Evolutionary conservation across 495 filamentous ascomycete species (phyloP).

Genomic region (Tetracladium marchalianum): DNA sequence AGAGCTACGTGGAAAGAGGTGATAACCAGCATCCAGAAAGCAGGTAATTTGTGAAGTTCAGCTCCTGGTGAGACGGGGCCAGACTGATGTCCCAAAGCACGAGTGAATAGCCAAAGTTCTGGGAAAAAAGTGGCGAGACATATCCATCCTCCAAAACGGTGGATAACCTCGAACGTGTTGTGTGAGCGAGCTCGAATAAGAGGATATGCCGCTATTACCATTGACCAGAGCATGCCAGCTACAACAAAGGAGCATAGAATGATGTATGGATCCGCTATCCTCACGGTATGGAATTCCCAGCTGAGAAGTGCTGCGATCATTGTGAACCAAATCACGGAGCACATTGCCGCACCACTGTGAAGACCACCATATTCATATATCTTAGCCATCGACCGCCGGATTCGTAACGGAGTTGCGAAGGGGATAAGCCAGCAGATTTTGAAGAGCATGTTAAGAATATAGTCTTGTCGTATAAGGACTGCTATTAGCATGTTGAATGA

Average conservation of each 20-base stretch:
- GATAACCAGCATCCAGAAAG: conserved; percentile 59
- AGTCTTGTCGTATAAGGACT: conserved; percentile 59
- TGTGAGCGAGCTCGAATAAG: conserved; percentile 42
- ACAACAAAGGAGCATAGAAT: conserved; percentile 28
- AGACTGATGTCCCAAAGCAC: conserved; percentile 11
- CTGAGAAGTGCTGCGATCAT: conserved; percentile 30
- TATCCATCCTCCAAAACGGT: conserved; percentile 59
- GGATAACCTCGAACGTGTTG: conserved; percentile 57
- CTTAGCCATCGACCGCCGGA: conserved; percentile 59
- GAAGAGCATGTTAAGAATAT: conserved; percentile 66
- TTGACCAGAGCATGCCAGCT: conserved; percentile 32
- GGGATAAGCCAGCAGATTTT: conserved; percentile 45
- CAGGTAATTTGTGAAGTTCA: conserved; percentile 42
- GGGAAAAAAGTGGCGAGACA: conserved; percentile 52
- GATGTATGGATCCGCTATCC: conserved; percentile 20
- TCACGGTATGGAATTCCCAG: conserved; percentile 32
- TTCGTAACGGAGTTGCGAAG: conserved; percentile 46
- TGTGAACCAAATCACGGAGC: conserved; percentile 61
- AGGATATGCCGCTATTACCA: conserved; percentile 39
- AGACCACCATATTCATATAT: conserved; percentile 71
- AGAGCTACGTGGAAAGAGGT: conserved; percentile 50
- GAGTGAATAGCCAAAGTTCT: conserved; percentile 28
- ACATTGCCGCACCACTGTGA: conserved; percentile 62
- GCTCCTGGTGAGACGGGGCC: conserved; percentile 11
- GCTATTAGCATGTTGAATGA: conserved; percentile 37